Percentiles rank a stretch among this genome's conserved stretches.
These are phyloP conservation scores for Sideroxylon spinosum DNA, from an alignment of 179 eudicot genomes.

Conservation along the genomic window DNA sequence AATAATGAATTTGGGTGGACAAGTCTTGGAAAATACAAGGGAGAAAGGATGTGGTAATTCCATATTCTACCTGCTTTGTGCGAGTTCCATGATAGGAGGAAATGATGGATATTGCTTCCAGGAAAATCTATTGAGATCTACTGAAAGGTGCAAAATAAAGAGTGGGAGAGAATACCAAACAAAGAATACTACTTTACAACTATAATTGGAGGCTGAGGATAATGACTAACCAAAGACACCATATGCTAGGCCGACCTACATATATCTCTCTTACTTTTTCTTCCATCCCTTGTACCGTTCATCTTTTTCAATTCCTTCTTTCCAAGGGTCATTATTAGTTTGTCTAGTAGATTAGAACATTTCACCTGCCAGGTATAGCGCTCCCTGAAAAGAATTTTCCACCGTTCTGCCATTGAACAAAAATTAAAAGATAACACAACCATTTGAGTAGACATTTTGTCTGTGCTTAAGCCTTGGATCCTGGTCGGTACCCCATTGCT, in stretches of 20 bases:
- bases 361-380: constrained; percentile 4
- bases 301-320: constrained; percentile 4
- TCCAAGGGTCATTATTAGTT: not conserved
- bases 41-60: not conserved
- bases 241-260: constrained; percentile 16
- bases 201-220: not conserved
- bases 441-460: constrained; percentile 1
- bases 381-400: constrained; percentile 2
- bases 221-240: constrained; percentile 4
- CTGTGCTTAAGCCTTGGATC: not conserved
- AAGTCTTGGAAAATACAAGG: not conserved
- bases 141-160: not conserved
- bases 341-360: not conserved
- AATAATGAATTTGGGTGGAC: too few relatives aligned
- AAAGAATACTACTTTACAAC: not conserved
- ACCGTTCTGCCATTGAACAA: not conserved
- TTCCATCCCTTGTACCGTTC: constrained; percentile 16
- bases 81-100: not conserved
- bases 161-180: not conserved
- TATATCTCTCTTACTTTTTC: constrained; percentile 12
- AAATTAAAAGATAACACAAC: not conserved
- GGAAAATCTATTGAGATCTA: not conserved
- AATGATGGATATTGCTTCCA: not conserved
- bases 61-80: not conserved
- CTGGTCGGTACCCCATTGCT: not conserved